phyloP scores from a whole-genome alignment of 768 basidiomycete species.

The Mycena capillaripes region DNA sequence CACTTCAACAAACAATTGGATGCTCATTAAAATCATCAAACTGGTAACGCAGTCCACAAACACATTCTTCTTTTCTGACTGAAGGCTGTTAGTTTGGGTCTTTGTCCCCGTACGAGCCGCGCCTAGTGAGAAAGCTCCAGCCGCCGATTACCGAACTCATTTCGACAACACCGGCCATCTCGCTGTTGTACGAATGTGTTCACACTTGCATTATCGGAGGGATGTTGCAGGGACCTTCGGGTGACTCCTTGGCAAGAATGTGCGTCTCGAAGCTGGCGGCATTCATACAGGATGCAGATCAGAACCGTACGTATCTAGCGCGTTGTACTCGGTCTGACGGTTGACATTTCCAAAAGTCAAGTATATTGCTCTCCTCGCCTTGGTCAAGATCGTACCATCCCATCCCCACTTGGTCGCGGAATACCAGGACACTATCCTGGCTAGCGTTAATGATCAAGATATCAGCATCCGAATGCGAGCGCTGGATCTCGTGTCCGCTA shows the following conservation, averaged over 20 bases:
- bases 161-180: slow-evolving; percentile 95
- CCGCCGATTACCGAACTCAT: slow-evolving; percentile 96
- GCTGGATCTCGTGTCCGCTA: slow-evolving; percentile 92
- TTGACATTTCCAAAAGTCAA: slow-evolving; percentile 74
- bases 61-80: slow-evolving; percentile 8
- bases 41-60: slow-evolving; percentile 62
- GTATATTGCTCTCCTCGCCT: slow-evolving; percentile 94
- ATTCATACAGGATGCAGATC: slow-evolving; percentile 94
- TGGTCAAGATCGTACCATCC: slow-evolving; percentile 95
- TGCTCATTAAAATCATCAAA: slow-evolving; percentile 99
- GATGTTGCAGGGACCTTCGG: slow-evolving; percentile 88
- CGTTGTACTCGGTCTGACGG: neutral
- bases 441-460: slow-evolving; percentile 93
- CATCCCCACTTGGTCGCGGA: slow-evolving; percentile 92
- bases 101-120: slow-evolving; percentile 91
- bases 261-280: slow-evolving; percentile 95
- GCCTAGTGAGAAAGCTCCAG: slow-evolving; percentile 94
- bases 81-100: slow-evolving; percentile 84
- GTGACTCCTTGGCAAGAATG: slow-evolving; percentile 82
- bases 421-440: slow-evolving; percentile 92
- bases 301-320: slow-evolving; percentile 81
- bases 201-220: slow-evolving; percentile 98
- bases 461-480: slow-evolving; percentile 97
- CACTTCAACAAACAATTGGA: slow-evolving; percentile 98
- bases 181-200: slow-evolving; percentile 97